Base-by-base conservation (phyloP, 768 basidiomycete genomes). In the Coprinopsis strossmayeri region DNA sequence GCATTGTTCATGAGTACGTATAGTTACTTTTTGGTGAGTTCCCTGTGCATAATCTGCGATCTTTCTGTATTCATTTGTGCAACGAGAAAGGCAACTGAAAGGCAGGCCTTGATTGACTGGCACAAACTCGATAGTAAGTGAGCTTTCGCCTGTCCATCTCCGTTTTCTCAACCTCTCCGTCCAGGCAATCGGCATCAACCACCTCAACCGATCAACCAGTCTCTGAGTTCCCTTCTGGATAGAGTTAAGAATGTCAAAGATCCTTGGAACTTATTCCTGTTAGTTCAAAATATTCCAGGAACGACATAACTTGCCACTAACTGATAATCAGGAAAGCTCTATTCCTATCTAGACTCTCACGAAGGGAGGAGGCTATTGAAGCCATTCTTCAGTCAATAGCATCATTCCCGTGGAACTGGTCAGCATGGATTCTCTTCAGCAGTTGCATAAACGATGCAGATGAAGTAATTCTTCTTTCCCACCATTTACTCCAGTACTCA, bases 341-440 rank as follows among this genome's bases (percentile, higher is more conserved):
- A 3, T 82, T 96, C 53, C 77, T 95, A 46, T 82, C 81, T 38
- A 82, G 90, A 11, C 68, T 94, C 42, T 80, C 81, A 40, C 76
- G 87, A 51, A 78, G 91, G 21, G 83, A 90, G 51, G 87, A 91
- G 60, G 91, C 95, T 1, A 87, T 95, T 11, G 91, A 94, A 61
- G 76, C 72, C 55, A 77, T 81, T 12, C 70, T 96, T 15, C 66
- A 80, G 27, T 93, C 91, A 11, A 82, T 95, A 35, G 73, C 76
- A 30, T 74, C 74, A 3, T 90, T 84, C 58, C 85, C 88, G 11
- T 97, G 90, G 83, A 97, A 97, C 61, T 98, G 94, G 93, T 87
- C 88, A 23, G 71, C 82, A n/a, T 98, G 93, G 93, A 69, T 77
- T 5, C 74, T 91, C 35, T 71, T 98, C n/a, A 77, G 78, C 2